A percentile compares a stretch with the other conserved stretches of the same genome.
These are phyloP conservation scores for Falciphora oryzae DNA, from an alignment of 2,329 filamentous ascomycete species.

Conservation along the genomic window DNA sequence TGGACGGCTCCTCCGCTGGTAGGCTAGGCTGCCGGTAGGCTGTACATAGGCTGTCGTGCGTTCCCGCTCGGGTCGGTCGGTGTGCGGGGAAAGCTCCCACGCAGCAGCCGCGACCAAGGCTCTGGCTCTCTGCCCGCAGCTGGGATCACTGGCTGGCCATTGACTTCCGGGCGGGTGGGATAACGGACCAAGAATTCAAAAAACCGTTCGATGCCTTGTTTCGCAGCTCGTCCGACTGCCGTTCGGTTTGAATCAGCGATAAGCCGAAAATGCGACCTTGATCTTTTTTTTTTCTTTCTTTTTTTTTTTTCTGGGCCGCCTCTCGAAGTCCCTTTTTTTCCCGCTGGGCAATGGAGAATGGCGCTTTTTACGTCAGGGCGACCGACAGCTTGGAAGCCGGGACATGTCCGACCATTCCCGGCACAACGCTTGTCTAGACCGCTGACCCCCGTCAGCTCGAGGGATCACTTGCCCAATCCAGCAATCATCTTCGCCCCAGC, in stretches of 20 bases:
- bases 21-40: neutral
- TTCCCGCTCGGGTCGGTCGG: neutral
- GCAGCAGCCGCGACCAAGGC: slow-evolving; percentile 9
- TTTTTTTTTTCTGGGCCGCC: slow-evolving; percentile 1
- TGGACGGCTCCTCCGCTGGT: neutral
- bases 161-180: slow-evolving; percentile 1
- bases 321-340: neutral
- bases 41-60: neutral
- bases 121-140: neutral
- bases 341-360: neutral
- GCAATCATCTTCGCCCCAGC: neutral
- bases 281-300: neutral
- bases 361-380: slow-evolving; percentile 4
- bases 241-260: neutral
- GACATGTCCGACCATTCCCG: slow-evolving; percentile 2
- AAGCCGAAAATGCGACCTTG: neutral
- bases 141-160: slow-evolving; percentile 9
- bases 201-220: slow-evolving; percentile 1
- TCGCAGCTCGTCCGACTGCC: neutral
- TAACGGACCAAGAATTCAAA: neutral
- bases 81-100: slow-evolving; percentile 12
- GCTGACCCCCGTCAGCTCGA: slow-evolving; percentile 4
- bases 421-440: neutral
- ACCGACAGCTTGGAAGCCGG: neutral
- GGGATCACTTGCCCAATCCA: slow-evolving; percentile 12